phyloP scores from a whole-genome alignment of 805 yeast species.

The Candida insectalens region DNA sequence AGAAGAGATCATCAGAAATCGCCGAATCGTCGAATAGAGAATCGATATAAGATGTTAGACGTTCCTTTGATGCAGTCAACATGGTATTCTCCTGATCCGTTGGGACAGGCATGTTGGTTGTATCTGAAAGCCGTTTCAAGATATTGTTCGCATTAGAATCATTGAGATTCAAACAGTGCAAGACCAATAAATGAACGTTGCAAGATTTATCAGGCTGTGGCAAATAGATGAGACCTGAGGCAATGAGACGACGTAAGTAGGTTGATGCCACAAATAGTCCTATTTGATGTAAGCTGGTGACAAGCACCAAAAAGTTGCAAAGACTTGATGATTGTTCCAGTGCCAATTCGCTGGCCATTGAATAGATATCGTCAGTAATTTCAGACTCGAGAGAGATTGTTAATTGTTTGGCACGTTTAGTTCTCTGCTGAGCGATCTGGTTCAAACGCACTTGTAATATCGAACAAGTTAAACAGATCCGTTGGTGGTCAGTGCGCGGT shows the following conservation, averaged over 20 bases:
- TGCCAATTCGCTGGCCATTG: slow-evolving; percentile 15
- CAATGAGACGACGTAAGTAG: slow-evolving; percentile 71
- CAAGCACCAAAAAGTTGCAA: slow-evolving; percentile 31
- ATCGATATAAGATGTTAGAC: not conserved
- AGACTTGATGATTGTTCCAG: too few species aligned
- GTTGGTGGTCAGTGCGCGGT: slow-evolving; percentile 5
- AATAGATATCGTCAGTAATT: slow-evolving; percentile 24
- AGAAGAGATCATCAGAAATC: not conserved
- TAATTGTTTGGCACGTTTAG: slow-evolving; percentile 16
- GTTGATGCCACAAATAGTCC: slow-evolving; percentile 48
- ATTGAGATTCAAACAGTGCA: slow-evolving; percentile 48
- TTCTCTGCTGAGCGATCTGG: slow-evolving; percentile 12
- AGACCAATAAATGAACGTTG: slow-evolving; percentile 42
- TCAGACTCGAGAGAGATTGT: slow-evolving; percentile 22
- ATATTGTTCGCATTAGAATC: slow-evolving; percentile 27
- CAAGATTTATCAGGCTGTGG: slow-evolving; percentile 40
- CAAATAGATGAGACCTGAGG: slow-evolving; percentile 74
- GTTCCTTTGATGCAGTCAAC: not conserved
- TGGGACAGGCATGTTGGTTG: slow-evolving; percentile 14
- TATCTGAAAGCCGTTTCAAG: slow-evolving; percentile 17
- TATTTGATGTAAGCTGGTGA: slow-evolving; percentile 38
- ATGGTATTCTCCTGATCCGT: not conserved
- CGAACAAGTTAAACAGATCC: slow-evolving; percentile 18
- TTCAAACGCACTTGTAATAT: slow-evolving; percentile 15
- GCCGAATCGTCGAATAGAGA: not conserved